Percentiles rank a stretch among this genome's conserved stretches.
Evolutionary conservation across 208 protist species (phyloP).

Genomic region (Lotmaria passim): DNA sequence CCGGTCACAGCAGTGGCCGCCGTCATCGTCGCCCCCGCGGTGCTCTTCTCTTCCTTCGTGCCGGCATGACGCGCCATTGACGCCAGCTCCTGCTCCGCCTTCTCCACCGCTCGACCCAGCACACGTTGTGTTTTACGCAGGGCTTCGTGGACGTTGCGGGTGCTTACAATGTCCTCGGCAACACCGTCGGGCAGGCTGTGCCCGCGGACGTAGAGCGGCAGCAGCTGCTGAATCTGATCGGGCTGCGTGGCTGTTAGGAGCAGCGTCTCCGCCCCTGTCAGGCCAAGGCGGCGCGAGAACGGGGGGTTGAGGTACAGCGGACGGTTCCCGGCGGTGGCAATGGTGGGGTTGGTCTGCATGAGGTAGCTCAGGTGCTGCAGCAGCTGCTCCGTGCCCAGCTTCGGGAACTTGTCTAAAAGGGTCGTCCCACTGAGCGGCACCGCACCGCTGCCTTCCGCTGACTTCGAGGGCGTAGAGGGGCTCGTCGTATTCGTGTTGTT

Average conservation of each 20-base stretch:
- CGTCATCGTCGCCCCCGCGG: neutral
- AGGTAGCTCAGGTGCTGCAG: conserved; percentile 53
- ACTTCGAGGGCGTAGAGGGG: too few relatives aligned
- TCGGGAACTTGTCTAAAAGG: conserved; percentile 61
- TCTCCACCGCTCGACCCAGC: conserved; percentile 7
- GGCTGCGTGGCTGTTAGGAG: conserved; percentile 56
- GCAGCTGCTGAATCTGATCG: conserved; percentile 59
- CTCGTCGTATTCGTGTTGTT: neutral
- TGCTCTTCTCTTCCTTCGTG: neutral
- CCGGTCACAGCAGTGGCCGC: neutral
- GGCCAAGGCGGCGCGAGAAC: conserved; percentile 46
- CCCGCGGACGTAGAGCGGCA: conserved; percentile 65
- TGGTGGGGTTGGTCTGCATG: neutral
- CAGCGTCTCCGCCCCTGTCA: conserved; percentile 64
- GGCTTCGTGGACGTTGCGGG: conserved; percentile 62
- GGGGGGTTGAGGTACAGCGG: conserved; percentile 28
- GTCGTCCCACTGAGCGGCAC: conserved; percentile 4
- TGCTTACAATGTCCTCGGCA: conserved; percentile 53
- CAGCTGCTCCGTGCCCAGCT: conserved; percentile 48
- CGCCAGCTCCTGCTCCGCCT: conserved; percentile 20
- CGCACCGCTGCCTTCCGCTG: too few relatives aligned
- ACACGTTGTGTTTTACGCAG: conserved; percentile 48
- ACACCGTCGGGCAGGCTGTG: conserved; percentile 50
- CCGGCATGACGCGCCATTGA: neutral
- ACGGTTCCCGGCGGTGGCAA: neutral